Base-by-base conservation (phyloP, 257 asterid genomes). In the Solanum microdontum region DNA sequence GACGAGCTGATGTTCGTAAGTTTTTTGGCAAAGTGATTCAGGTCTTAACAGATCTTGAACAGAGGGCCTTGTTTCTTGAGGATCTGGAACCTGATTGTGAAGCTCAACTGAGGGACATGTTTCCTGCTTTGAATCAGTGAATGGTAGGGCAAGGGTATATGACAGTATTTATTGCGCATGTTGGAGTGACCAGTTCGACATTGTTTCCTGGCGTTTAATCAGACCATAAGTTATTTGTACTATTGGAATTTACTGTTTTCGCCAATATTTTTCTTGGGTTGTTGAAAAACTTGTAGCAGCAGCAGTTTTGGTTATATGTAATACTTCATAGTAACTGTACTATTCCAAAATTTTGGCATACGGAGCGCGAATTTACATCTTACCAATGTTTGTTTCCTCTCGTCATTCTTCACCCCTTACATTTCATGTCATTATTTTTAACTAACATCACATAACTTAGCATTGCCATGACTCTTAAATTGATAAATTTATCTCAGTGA, bases 1-100 rank as follows among this genome's bases (percentile, higher is more conserved):
- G 98, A 91, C 88, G 97, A 28, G 98, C 94, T 12, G 98, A 93
- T 40, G 98, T 97, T 70, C 96, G 97, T 1, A 97, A 93, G 85
- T 97, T 96, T 88, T 96, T 98, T 72, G 87, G 94, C 83, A 96
- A 93, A 90, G 91, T 96, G 32, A 92, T 96, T 87, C 98, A 93
- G 90, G 91, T 93, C 21, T 24, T 97, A 23, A 92, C 88, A 1
- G 88, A 79, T 40, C 91, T 34, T 83, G 77, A 93, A 34, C 88
- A 93, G 89, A 36, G 77, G 15, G 34, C 88, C 5, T 83, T 87
- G 30, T 95, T 96, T 87, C 93, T 95, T 17, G 88, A 91, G 86
- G 88, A 91, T 34, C 87, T 97, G 95, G 97, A 91, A 86, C 88
- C 94, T 10, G 98, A 94, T 9, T 94, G 96, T 36, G 94, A 92